A percentile compares a stretch with the other conserved stretches of the same genome.
Evolutionary conservation across 371 early-diverging fungal species (phyloP).

Genomic region (Mortierella sp.): DNA sequence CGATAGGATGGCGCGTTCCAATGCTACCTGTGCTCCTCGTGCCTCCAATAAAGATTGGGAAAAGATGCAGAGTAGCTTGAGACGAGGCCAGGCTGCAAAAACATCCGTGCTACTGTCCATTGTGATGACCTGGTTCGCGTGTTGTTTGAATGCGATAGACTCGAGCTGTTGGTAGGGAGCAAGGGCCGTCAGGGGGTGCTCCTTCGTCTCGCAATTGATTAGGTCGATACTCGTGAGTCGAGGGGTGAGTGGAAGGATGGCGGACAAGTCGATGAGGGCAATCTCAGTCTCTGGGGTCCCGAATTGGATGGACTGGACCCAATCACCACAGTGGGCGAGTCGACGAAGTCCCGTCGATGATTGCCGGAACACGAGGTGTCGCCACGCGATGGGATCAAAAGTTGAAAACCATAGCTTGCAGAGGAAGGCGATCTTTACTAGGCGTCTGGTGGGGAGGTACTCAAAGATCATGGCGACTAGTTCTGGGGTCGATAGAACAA

Average conservation of each 20-base stretch:
- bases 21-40: background rate
- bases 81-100: background rate
- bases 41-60: too few relatives aligned
- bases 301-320: background rate
- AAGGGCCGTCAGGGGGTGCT: conserved; percentile 14
- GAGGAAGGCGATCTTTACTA: conserved; percentile 11
- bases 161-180: conserved; percentile 13
- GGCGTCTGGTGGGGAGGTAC: background rate
- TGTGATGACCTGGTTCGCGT: background rate
- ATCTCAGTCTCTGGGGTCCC: too few relatives aligned
- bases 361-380: too few relatives aligned
- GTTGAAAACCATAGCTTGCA: conserved; percentile 12
- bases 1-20: background rate
- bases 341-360: too few relatives aligned
- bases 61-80: background rate
- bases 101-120: background rate
- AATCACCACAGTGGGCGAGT: background rate
- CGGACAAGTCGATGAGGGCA: background rate
- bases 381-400: conserved; percentile 21
- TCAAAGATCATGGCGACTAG: conserved; percentile 5
- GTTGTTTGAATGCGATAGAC: conserved; percentile 22
- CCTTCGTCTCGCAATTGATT: background rate
- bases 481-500: conserved; percentile 18
- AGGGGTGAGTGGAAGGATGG: background rate
- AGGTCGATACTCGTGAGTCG: conserved; percentile 17